Base-by-base conservation (phyloP, 192 early-diverging fungal species). In the Rhizoclosmatium sp. region DNA sequence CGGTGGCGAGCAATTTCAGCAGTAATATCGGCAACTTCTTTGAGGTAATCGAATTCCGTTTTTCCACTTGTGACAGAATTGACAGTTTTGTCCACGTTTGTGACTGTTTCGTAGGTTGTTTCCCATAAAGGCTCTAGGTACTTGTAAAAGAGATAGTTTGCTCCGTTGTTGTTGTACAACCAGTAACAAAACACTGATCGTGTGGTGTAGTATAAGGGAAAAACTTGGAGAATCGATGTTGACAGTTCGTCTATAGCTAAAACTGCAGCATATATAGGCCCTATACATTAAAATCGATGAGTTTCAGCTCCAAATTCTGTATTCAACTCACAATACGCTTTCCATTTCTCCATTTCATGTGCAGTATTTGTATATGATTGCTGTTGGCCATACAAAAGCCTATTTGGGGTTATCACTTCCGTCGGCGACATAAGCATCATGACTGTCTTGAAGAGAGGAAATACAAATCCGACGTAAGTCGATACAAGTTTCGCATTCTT, bases 401-500 rank as follows among this genome's bases (percentile, higher is more conserved):
- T 31, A 47, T 47, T 68, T 49, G 31, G 69, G 3, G 60, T 31
- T 21, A 19, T 21, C 60, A 21, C 19, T 7, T 62, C 60, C 2
- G 1, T 58, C 23, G 69, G 69, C 4, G 47, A 40, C 21, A 71
- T 10, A 12, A 71, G 21, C 54, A 58, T 71, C 31, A 75, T 19
- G 23, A 62, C 39, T 2, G 72, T 75, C 42, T 45, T n/a, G 47
- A 62, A 75, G 2, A 75, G 14, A 5, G 72, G 72, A 64, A 62
- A 75, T 12, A 75, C 72, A 46, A 75, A 75, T 7, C 72, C 72
- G 45, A 75, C 39, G 39, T 75, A 75, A n/a, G n/a, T 75, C 10
- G 72, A 60, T 12, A 75, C 40, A 41, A 62, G 60, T 40, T 44
- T 60, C 47, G 61, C 72, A 40, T 62, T 75, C n/a, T 59, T 54